Base-by-base conservation (phyloP, 1,284 basidiomycete genomes). In the Cystobasidium sp. region DNA sequence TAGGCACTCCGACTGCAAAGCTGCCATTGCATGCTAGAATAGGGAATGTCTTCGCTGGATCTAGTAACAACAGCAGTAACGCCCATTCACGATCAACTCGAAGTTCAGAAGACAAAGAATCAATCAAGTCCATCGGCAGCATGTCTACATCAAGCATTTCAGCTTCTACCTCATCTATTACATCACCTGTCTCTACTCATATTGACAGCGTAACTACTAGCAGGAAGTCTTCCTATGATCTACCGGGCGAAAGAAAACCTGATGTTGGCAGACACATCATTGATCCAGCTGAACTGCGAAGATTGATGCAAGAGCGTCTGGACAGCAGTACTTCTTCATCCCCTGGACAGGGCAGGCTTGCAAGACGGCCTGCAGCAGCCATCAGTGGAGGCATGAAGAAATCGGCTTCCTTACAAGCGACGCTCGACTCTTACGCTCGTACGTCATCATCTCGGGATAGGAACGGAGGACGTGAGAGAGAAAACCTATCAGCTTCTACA, bases 191-290 rank as follows among this genome's bases (percentile, higher is more conserved):
- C 8, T 66, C 64, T 12, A 66, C 47, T 22, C 39, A 46, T 37
- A 22, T 47, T 8, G 64, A 47, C n/a, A 43, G 49, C 20, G 14
- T 49, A 18, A 39, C 49, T 14, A 37, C 64, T 39, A 66, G 64
- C 22, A 22, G 64, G 20, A 66, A 66, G 37, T 52, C 64, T 5
- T 66, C 64, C 1, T 66, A 41, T 9, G 64, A 66, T 53, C 7
- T 16, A n/a, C 47, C 59, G 8, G 39, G 31, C 6, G 10, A 10
- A 24, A 18, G 7, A 9, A 44, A 43, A 20, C 4, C 66, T 55
- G 66, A 58, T 51, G 49, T 73, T 16, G 70, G 70, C 6, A 47
- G 56, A 44, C 70, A 73, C 52, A 73, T 73, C 44, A 73, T 73
- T 5, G 62, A 65, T 43, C 70, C 70, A 31, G 70, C 70, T 24